phyloP scores from a whole-genome alignment of 176 grass and related monocot species.

The Thinopyrum elongatum region DNA sequence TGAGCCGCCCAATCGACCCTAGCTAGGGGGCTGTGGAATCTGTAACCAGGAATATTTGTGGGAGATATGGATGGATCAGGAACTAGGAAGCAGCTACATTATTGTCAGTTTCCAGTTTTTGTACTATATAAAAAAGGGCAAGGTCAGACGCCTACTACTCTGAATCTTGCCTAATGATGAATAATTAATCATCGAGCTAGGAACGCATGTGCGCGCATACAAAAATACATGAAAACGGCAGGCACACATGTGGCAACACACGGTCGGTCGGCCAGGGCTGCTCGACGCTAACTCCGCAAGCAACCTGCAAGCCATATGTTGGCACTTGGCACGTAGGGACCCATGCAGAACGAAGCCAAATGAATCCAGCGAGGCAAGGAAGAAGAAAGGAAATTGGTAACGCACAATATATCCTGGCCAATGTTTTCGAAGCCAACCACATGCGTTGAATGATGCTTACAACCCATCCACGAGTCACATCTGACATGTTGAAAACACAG shows the following conservation, averaged over 20 bases:
- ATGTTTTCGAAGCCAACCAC: too few relatives aligned
- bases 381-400: neutral
- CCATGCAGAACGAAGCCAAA: neutral
- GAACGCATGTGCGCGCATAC: neutral
- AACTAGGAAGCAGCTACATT: too few relatives aligned
- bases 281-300: neutral
- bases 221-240: neutral
- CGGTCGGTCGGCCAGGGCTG: neutral
- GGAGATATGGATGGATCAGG: neutral
- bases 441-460: too few relatives aligned
- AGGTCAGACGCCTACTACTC: too few relatives aligned
- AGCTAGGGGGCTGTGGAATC: slow-evolving; percentile 24
- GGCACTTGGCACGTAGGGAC: neutral
- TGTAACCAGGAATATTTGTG: slow-evolving; percentile 45
- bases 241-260: neutral
- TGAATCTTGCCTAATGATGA: too few relatives aligned
- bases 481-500: too few relatives aligned
- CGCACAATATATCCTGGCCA: too few relatives aligned
- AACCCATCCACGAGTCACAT: too few relatives aligned
- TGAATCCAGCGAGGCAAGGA: neutral
- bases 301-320: neutral
- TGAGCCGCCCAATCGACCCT: slow-evolving; percentile 22
- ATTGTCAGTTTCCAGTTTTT: too few relatives aligned
- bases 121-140: too few relatives aligned
- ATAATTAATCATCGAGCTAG: too few relatives aligned